A percentile compares a stretch with the other conserved stretches of the same genome.
Evolutionary conservation across 73 alveolate genomes (phyloP).

Genomic region (Durusdinium trenchii): DNA sequence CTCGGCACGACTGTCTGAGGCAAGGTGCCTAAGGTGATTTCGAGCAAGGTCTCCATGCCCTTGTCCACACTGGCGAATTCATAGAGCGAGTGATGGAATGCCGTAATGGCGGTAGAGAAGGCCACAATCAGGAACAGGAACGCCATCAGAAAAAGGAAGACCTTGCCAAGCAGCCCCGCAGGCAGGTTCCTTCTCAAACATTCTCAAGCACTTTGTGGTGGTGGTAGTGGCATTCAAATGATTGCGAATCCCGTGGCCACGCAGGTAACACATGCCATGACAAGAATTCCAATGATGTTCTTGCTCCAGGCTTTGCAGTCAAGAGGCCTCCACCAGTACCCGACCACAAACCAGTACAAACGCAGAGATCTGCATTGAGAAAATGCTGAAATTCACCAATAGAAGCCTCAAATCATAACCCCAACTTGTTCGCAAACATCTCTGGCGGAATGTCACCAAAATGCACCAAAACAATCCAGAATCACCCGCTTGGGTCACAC

Average conservation of each 20-base stretch:
- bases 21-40: conserved; percentile 64
- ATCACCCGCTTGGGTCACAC: neutral
- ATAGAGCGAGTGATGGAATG: conserved; percentile 64
- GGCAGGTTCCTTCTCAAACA: no score
- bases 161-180: neutral
- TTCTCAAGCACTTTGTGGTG: no score
- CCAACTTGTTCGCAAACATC: neutral
- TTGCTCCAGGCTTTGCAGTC: neutral
- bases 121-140: conserved; percentile 54
- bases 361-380: conserved; percentile 90
- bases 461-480: no score
- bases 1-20: neutral
- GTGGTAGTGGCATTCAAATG: no score
- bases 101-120: conserved; percentile 81
- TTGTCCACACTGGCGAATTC: conserved; percentile 61
- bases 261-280: neutral
- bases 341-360: conserved; percentile 93
- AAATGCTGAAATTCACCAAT: conserved; percentile 72
- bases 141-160: conserved; percentile 57
- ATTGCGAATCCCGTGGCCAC: no score
- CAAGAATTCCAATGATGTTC: neutral
- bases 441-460: neutral
- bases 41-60: conserved; percentile 83
- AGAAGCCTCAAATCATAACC: conserved; percentile 1
- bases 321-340: conserved; percentile 58